Evolutionary conservation across 2,329 filamentous ascomycete species (phyloP), one percentile per base, ranked within the genome.

Genomic region (Xylariaceae sp.): DNA sequence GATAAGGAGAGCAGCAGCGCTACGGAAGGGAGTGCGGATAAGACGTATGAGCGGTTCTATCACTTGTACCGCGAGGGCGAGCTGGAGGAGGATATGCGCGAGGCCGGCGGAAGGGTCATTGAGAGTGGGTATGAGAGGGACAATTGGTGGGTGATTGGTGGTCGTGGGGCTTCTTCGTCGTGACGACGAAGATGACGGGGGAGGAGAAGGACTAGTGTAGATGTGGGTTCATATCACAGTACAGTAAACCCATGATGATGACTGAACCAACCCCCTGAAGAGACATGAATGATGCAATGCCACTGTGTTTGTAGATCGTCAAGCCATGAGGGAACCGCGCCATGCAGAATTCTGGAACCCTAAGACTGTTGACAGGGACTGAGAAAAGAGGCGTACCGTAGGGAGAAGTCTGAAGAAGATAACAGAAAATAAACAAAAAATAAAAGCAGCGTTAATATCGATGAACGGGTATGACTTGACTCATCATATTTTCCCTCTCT

Each of bases 71-170:
- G 84, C 56, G 83, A 90, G 71, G 90, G 90, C 13, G 94, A 99
- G 77, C 78, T 99, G 60, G 92, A 97, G 72, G 81, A 84, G 49
- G 89, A 97, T 72, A 83, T 96, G 59, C 73, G 74, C 54, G 80
- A 82, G 13, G 92, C 88, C 17, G 92, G 92, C 15, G 94, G 92
- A 6, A 76, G 75, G 53, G 85, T 97, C 11, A 68, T 94, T 23
- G 87, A 90, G 65, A 85, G 85, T 61, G 94, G 94, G 39, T 99
- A 97, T 75, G 94, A 99, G 72, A 92, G 87, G 77, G 94, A 97
- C 72, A 99, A 99, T 76, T 97, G 94, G 94, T 99, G 93, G 93
- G 91, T 87, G 56, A 87, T 96, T 71, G 82, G 79, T 73, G 74
- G 62, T 71, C 74, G 67, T 48, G 60, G 51, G 52, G 57, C 57